Conservation (phyloP, 1,284 basidiomycete genomes). For the Fomes fomentarius region DNA sequence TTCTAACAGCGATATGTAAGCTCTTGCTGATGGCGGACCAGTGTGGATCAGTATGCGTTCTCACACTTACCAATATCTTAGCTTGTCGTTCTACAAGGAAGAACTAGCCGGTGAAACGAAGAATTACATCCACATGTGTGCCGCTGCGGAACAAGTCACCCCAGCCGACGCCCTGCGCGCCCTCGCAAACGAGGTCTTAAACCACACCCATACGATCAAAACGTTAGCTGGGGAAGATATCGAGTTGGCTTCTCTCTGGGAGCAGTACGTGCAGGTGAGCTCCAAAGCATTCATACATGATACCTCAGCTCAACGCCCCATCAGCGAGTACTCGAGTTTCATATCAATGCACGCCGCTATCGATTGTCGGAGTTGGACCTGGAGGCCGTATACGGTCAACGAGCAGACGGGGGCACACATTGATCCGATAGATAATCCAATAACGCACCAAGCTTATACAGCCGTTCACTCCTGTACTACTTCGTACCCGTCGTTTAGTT, state of each 20-base stretch:
- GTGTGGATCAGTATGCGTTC: too few relatives aligned
- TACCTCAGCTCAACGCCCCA: neutral
- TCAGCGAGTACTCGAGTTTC: slow-evolving; percentile 19
- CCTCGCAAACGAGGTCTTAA: slow-evolving; percentile 6
- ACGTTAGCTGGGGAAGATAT: neutral
- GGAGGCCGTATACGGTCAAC: too few relatives aligned
- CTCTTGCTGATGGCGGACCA: neutral
- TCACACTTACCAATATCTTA: neutral
- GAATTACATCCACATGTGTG: slow-evolving; percentile 18
- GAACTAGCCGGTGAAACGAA: slow-evolving; percentile 13
- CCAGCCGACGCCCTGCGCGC: neutral
- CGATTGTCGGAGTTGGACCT: slow-evolving; percentile 13
- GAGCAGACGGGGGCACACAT: neutral
- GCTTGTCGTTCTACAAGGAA: slow-evolving; percentile 21
- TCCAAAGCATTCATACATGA: neutral
- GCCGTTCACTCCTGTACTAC: slow-evolving; percentile 61
- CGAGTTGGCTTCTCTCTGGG: slow-evolving; percentile 8
- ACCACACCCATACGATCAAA: slow-evolving; percentile 6
- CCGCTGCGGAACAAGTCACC: slow-evolving; percentile 7
- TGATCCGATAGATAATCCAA: neutral
- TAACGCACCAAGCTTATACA: too few relatives aligned
- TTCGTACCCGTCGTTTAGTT: slow-evolving; percentile 52
- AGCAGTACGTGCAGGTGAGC: slow-evolving; percentile 18
- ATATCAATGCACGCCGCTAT: slow-evolving; percentile 18
- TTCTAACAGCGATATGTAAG: slow-evolving; percentile 7